Evolutionary conservation across 768 basidiomycete genomes (phyloP), one percentile per base, ranked within the genome.

Genomic region (Paxillus rubicundulus): DNA sequence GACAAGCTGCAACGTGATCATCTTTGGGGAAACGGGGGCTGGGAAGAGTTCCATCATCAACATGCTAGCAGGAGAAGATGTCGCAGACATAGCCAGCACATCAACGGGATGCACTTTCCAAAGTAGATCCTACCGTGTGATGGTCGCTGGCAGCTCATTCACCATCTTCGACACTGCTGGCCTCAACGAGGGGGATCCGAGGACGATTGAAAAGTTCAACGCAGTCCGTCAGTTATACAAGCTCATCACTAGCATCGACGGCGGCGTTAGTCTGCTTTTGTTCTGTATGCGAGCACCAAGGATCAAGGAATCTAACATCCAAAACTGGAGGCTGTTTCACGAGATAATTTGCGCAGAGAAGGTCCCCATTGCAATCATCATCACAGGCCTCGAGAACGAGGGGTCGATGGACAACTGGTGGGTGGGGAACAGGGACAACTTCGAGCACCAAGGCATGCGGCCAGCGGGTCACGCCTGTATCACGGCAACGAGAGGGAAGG

Each of bases 21-120:
- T 73, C 9, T 71, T 73, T 45, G 72, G 71, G 1, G 68, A 70
- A 47, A 60, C 66, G 0, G 70, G 72, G 21, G 18, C 34, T n/a
- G 54, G 54, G 60, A 72, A n/a, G 72, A 70, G 24, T 24, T 24
- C 24, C 24, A 6, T 24, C 24, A 5, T 24, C 24, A 74, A 72
- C 52, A 61, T 73, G 66, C 28, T 73, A 27, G 49, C 50, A 12
- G 61, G 41, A 54, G 69, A 24, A 47, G 69, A 36, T 2, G 20
- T 45, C 20, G 54, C 54, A n/a, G 5, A 13, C 4, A 40, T 52
- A 16, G 53, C 54, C 17, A 50, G 34, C 40, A 41, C 54, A 4
- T 60, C 64, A 1, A 44, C 38, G 0, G 71, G 71, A 0, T 67
- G 62, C 52, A 50, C 49, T 18, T 50, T 50, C 28, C 9, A 20